Base-by-base conservation (phyloP, 148 eudicot species). In the Diospyros lotus region DNA sequence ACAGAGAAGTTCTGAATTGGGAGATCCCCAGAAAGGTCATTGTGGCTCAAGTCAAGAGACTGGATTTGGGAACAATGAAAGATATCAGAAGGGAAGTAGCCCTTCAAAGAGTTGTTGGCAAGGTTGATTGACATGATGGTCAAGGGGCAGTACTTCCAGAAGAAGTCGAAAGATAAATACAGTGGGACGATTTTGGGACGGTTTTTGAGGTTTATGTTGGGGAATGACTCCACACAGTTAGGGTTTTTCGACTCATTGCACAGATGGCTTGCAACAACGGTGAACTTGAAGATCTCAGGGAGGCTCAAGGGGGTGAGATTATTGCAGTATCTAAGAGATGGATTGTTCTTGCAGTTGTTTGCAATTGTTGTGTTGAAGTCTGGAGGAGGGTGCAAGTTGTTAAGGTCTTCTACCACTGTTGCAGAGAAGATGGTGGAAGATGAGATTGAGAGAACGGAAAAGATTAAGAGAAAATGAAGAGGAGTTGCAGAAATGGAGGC, bases 61-160 rank as follows among this genome's bases (percentile, higher is more conserved):
- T 70, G 78, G 56, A 79, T 80, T 63, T 83, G 86, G 9, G 86
- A 73, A 60, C 86, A 83, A 38, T 59, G 43, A 56, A 83, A 73
- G 39, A 83, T 40, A 12, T 83, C 78, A 58, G 13, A 50, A 13
- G 86, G 86, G 43, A 83, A 83, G 68, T 67, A 43, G 54, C 82
- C 82, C 17, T 50, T 76, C 46, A 83, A 59, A 9, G 82, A 79
- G 66, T 76, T 83, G 42, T 79, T 79, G 44, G 82, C 53, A 5
- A 83, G 71, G 73, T 83, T 82, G 39, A 83, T 79, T 43, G 72
- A 77, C 17, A 71, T n/a, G 15, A 83, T 58, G 6, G 80, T 73
- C 9, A 76, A 73, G 76, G 86, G 82, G 54, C 82, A 83, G 53
- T 62, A 83, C 62, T 79, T 83, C 86, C 86, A 83, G 59, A 83